Evolutionary conservation across 2,329 filamentous ascomycete species (phyloP), one percentile per base, ranked within the genome.

Genomic region (Phialophora expanda): DNA sequence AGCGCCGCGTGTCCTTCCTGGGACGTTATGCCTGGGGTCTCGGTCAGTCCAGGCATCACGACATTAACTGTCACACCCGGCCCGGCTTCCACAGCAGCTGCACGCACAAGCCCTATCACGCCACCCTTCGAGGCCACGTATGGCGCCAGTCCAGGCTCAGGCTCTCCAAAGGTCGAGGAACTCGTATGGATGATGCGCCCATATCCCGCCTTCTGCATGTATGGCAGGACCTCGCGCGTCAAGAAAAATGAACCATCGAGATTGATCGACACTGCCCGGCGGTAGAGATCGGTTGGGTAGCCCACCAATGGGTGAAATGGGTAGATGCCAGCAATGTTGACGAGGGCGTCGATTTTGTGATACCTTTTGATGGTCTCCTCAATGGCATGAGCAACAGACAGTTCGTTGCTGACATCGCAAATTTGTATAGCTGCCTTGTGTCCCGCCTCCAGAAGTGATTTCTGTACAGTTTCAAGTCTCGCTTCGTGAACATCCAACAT

Each of bases 401-500:
- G n/a, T 38, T 56, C 54, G 57, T 72, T 61, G 54, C 69, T 70
- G 11, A 73, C 68, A 28, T 72, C 65, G 61, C 72, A 73, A 8
- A 67, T 55, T 12, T 66, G 59, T 46, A 67, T 70, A 28, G 64
- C 66, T 9, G 68, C 61, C 44, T 62, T 57, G 0, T 28, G 8
- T 2, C 70, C 73, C 17, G 32, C 56, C 4, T 24, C 41, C 1
- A 17, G 28, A n/a, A 72, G 68, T 17, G 41, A 54, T 8, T 56
- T 56, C 53, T 63, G 68, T 3, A 68, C 69, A 4, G 41, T 51
- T 20, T 71, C 64, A 28, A 73, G 51, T 4, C 68, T 66, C 3
- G 64, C 61, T 53, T 70, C 71, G 7, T 61, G 51, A 6, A 73
- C n/a, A 11, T 74, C 72, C 7, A 71, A 66, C 6, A 74, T 65